phyloP scores from a whole-genome alignment of 352 stramenopile species.

The Stramenopiles sp. region DNA sequence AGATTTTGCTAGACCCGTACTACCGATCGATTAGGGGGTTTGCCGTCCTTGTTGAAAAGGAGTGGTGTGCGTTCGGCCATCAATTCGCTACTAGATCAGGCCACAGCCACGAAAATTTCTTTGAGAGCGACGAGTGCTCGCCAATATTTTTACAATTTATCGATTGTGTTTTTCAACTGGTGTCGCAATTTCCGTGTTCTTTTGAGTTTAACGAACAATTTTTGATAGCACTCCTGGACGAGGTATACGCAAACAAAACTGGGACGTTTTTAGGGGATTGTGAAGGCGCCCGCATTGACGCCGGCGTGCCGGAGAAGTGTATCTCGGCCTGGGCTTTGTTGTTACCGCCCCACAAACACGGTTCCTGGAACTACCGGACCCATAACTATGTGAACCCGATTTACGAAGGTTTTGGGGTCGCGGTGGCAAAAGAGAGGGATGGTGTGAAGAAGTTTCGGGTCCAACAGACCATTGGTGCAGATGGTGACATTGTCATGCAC shows the following conservation, averaged over 20 bases:
- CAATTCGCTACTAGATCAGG: conserved; percentile 80
- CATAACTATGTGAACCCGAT: too few relatives aligned
- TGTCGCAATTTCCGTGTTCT: conserved; percentile 52
- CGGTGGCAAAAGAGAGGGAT: too few relatives aligned
- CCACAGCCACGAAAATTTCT: conserved; percentile 65
- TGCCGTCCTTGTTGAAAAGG: conserved; percentile 87
- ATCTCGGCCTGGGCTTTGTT: too few relatives aligned
- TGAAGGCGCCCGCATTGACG: conserved; percentile 48
- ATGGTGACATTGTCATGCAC: too few relatives aligned
- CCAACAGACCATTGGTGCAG: too few relatives aligned
- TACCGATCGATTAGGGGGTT: conserved; percentile 59
- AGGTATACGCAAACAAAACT: conserved; percentile 47
- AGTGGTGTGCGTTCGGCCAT: conserved; percentile 96
- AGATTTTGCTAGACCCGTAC: conserved; percentile 57
- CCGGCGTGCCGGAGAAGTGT: too few relatives aligned
- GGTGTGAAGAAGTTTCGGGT: too few relatives aligned
- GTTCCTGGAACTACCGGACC: too few relatives aligned
- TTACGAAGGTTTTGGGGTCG: too few relatives aligned
- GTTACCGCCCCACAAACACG: too few relatives aligned
- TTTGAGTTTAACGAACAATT: conserved; percentile 69
- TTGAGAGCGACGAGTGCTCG: conserved; percentile 32
- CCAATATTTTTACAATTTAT: conserved; percentile 61
- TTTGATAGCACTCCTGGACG: conserved; percentile 45
- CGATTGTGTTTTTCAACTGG: conserved; percentile 62
- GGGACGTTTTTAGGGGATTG: conserved; percentile 60